Conservation (phyloP, 345 rosid genomes). For the Ceriops tagal region DNA sequence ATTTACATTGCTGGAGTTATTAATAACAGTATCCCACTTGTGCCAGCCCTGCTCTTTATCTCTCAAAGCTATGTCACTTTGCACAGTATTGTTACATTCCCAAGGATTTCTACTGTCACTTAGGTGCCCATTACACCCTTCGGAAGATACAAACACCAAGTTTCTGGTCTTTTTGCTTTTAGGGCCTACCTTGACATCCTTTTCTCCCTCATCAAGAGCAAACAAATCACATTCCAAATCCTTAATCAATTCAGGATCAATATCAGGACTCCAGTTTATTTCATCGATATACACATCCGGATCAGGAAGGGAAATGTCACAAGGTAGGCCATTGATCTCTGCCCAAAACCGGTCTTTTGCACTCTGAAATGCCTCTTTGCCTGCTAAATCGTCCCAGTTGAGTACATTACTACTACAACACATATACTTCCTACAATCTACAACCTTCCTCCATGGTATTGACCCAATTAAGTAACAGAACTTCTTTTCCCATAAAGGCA, state of each 20-base stretch:
- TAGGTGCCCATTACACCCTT: slow-evolving; percentile 24
- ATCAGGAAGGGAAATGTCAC: slow-evolving; percentile 55
- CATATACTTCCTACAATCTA: slow-evolving; percentile 43
- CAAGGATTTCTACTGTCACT: slow-evolving; percentile 33
- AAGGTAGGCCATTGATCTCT: slow-evolving; percentile 43
- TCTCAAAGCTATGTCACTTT: slow-evolving; percentile 21
- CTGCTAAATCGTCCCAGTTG: slow-evolving; percentile 78
- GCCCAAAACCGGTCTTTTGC: slow-evolving; percentile 77
- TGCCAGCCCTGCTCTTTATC: slow-evolving; percentile 28
- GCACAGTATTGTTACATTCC: slow-evolving; percentile 22
- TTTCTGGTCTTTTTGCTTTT: slow-evolving; percentile 20
- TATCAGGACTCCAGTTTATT: slow-evolving; percentile 59
- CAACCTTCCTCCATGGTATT: slow-evolving; percentile 68
- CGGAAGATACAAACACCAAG: slow-evolving; percentile 17
- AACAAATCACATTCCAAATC: slow-evolving; percentile 56
- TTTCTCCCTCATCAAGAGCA: slow-evolving; percentile 40
- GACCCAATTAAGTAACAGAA: slow-evolving; percentile 64
- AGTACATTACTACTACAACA: slow-evolving; percentile 42
- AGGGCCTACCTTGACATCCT: slow-evolving; percentile 19
- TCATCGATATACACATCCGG: slow-evolving; percentile 56
- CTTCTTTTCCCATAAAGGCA: slow-evolving; percentile 73
- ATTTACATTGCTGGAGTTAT: slow-evolving; percentile 15
- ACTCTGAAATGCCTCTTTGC: slow-evolving; percentile 67
- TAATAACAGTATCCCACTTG: slow-evolving; percentile 19
- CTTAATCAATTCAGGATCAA: slow-evolving; percentile 61